Evolutionary conservation across 768 basidiomycete genomes (phyloP), one percentile per base, ranked within the genome.

Genomic region (Termitomyces sp.): DNA sequence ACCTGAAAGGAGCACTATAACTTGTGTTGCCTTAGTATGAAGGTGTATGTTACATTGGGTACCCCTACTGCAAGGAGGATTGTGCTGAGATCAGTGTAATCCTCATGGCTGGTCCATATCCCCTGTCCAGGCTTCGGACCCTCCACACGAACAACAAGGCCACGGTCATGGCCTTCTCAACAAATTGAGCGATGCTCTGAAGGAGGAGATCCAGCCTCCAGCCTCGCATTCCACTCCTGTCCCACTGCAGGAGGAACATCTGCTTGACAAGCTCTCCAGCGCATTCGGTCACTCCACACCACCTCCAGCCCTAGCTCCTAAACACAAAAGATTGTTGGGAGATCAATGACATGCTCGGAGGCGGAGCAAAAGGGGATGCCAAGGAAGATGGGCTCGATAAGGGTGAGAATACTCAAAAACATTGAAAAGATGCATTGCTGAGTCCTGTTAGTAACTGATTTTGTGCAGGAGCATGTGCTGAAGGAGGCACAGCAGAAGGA

Each of bases 401-500:
- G 64, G 62, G 71, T 71, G 32, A 49, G 64, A 15, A 38, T 32
- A 10, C 11, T 19, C 5, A 12, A 32, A 19, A 22, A 2, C 9
- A n/a, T 12, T 5, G 14, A 6, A 42, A 24, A 26, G 15, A 34
- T 12, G 19, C 17, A n/a, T 19, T 45, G 1, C 22, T 45, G 21
- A 53, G 3, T 26, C 22, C 10, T 47, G 26, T 26, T 40, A 74
- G 74, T 68, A 17, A 70, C 76, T 49, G 74, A 76, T 58, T 69
- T 70, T 37, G 68, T 75, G 17, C 74, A 77, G 58, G 71, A 76
- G 59, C 73, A 75, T 60, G 63, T 74, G 30, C 58, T 77, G 34
- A 64, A 66, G 34, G 53, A 68, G 51, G 74, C 73, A 12, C 58
- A 63, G 40, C 75, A 77, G 62, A 61, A 65, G 19, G 63, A 75